phyloP scores from a whole-genome alignment of 2,329 filamentous ascomycete species.

The Rasamsonia emersonii region DNA sequence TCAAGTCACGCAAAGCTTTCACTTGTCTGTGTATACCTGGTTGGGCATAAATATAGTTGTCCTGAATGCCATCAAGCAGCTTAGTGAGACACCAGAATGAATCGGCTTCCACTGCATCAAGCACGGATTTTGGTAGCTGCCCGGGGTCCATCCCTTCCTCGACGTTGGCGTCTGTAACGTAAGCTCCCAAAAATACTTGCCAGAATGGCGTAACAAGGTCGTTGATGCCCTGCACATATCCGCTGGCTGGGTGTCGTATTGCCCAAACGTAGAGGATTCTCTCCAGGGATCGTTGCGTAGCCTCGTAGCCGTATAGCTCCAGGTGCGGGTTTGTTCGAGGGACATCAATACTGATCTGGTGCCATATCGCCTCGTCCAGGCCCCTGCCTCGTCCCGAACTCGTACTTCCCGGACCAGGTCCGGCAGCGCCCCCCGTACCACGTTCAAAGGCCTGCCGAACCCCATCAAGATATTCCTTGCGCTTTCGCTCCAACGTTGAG shows the following conservation, averaged over 20 bases:
- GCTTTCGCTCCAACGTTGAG: slow-evolving; percentile 81
- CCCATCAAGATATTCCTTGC: slow-evolving; percentile 92
- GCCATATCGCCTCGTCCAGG: slow-evolving; percentile 95
- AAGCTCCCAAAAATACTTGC: slow-evolving; percentile 91
- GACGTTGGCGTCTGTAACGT: slow-evolving; percentile 89
- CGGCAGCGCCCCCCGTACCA: slow-evolving; percentile 33
- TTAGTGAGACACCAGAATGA: slow-evolving; percentile 98
- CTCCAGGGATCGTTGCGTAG: slow-evolving; percentile 87
- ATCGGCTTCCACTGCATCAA: slow-evolving; percentile 95
- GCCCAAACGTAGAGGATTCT: slow-evolving; percentile 96
- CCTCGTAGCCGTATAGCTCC: slow-evolving; percentile 89
- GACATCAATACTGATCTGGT: slow-evolving; percentile 98
- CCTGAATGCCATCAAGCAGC: slow-evolving; percentile 94
- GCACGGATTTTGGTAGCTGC: slow-evolving; percentile 77
- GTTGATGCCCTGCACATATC: slow-evolving; percentile 98
- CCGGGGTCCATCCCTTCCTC: slow-evolving; percentile 95
- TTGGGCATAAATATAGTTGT: slow-evolving; percentile 97
- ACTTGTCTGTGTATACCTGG: slow-evolving; percentile 95
- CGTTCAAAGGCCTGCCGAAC: slow-evolving; percentile 61
- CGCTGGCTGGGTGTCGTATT: slow-evolving; percentile 90
- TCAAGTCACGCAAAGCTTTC: slow-evolving; percentile 76
- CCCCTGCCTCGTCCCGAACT: slow-evolving; percentile 56
- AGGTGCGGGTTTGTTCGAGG: slow-evolving; percentile 94
- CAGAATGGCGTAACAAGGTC: slow-evolving; percentile 96
- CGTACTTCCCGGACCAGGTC: slow-evolving; percentile 32